phyloP scores from a whole-genome alignment of 1,284 basidiomycete species.

The Porogramme epimiltina region DNA sequence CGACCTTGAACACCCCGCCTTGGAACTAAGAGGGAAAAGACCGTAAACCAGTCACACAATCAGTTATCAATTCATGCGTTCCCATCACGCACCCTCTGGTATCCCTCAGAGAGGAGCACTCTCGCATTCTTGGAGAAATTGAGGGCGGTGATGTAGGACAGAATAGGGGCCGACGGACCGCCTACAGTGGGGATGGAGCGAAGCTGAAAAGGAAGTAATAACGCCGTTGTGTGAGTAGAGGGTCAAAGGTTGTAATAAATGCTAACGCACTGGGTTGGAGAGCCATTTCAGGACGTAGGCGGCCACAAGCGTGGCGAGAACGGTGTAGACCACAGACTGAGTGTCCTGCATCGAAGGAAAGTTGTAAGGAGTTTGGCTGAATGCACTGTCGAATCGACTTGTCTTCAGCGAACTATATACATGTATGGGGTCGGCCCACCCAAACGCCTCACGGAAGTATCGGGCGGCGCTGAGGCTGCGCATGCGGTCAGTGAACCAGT shows the following conservation, averaged over 20 bases:
- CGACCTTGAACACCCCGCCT: slow-evolving; percentile 32
- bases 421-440: no score
- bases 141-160: slow-evolving; percentile 36
- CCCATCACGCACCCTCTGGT: slow-evolving; percentile 32
- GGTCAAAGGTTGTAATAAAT: background rate
- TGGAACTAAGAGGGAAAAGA: slow-evolving; percentile 8
- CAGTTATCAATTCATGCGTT: background rate
- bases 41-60: background rate
- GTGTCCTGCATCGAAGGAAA: background rate
- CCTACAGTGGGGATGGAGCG: slow-evolving; percentile 37
- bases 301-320: background rate
- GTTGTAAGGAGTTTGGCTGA: no score
- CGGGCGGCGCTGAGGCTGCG: no score
- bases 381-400: no score
- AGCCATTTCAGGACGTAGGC: background rate
- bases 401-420: no score
- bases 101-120: slow-evolving; percentile 38
- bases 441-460: no score
- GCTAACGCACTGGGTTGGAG: background rate
- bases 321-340: background rate
- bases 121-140: slow-evolving; percentile 34
- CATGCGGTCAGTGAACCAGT: no score
- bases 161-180: slow-evolving; percentile 32
- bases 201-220: background rate
- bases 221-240: background rate